phyloP scores from a whole-genome alignment of 2,329 filamentous ascomycete species.

The Colletotrichum abscissum region DNA sequence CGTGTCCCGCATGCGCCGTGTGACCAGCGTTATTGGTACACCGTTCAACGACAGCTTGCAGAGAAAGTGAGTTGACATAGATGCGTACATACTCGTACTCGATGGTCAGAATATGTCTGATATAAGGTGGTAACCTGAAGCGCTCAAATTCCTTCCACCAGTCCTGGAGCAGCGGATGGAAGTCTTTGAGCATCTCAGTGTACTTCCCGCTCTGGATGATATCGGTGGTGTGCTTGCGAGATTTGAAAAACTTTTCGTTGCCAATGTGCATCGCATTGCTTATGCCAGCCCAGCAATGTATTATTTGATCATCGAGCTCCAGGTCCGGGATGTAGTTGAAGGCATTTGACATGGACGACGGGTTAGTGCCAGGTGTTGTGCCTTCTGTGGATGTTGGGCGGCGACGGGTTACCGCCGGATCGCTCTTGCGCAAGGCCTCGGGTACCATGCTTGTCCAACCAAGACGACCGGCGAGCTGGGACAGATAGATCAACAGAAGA shows the following conservation, averaged over 20 bases:
- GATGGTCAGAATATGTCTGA: conserved; percentile 84
- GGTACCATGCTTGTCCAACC: conserved; percentile 96
- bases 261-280: conserved; percentile 92
- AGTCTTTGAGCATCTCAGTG: conserved; percentile 81
- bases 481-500: conserved; percentile 89
- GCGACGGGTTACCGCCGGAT: conserved; percentile 64
- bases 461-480: conserved; percentile 91
- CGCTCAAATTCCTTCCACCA: conserved; percentile 88
- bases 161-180: conserved; percentile 79
- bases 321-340: conserved; percentile 76
- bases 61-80: conserved; percentile 91
- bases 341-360: conserved; percentile 64
- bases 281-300: conserved; percentile 95
- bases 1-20: conserved; percentile 44
- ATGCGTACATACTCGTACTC: conserved; percentile 96
- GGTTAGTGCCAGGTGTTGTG: conserved; percentile 70
- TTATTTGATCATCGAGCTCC: conserved; percentile 75
- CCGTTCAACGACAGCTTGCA: conserved; percentile 94
- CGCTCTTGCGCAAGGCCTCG: conserved; percentile 68
- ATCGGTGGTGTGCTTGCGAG: conserved; percentile 86
- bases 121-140: conserved; percentile 75
- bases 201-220: conserved; percentile 91
- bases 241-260: conserved; percentile 89
- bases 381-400: conserved; percentile 64
- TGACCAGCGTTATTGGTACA: conserved; percentile 80